A percentile compares a stretch with the other conserved stretches of the same genome.
These are phyloP conservation scores for Hevea brasiliensis DNA, from an alignment of 345 rosid species.

Conservation along the genomic window DNA sequence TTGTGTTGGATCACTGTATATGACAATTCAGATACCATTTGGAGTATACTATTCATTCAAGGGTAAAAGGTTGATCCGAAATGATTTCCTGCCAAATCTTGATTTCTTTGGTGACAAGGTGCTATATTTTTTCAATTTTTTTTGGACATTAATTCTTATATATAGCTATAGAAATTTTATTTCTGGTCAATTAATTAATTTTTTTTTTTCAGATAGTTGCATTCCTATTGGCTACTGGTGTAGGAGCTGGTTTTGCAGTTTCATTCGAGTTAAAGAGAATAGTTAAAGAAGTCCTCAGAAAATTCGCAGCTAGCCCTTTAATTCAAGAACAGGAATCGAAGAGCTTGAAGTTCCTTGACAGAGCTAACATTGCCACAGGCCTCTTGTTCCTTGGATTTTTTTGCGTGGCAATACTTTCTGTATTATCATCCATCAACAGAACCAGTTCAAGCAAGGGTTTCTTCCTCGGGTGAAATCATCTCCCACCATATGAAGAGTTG, in stretches of 20 bases:
- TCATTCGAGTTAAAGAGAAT: constrained; percentile 15
- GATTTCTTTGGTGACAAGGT: constrained; percentile 30
- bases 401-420: constrained; percentile 18
- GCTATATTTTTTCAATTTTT: background rate
- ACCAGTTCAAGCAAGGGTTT: background rate
- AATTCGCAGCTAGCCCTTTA: background rate
- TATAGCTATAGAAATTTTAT: no score
- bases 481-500: no score
- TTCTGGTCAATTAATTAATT: no score
- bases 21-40: constrained; percentile 17
- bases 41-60: constrained; percentile 18
- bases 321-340: background rate
- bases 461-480: background rate
- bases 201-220: constrained; percentile 18
- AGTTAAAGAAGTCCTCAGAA: background rate
- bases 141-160: no score
- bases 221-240: constrained; percentile 18
- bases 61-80: constrained; percentile 12
- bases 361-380: background rate
- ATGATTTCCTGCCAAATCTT: constrained; percentile 17
- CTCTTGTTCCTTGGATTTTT: constrained; percentile 22
- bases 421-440: constrained; percentile 18
- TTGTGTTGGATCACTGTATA: constrained; percentile 7
- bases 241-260: constrained; percentile 27
- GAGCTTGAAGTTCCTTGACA: constrained; percentile 9